phyloP scores from a whole-genome alignment of 306 rosid species.

The Sphenostylis stenocarpa region DNA sequence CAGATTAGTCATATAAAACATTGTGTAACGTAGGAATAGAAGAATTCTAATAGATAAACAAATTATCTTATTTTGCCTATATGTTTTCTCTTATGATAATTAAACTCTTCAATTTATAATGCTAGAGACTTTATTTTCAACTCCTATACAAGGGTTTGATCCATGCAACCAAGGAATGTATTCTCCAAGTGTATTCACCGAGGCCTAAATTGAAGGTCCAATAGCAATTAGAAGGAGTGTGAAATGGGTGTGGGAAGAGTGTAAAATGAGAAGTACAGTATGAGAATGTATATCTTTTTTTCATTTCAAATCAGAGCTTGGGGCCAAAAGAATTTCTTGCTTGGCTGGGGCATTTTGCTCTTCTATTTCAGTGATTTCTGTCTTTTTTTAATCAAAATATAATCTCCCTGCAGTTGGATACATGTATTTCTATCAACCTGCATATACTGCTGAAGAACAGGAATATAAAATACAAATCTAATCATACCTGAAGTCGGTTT shows the following conservation, averaged over 20 bases:
- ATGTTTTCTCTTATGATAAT: neutral
- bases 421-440: neutral
- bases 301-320: neutral
- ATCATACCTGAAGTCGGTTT: slow-evolving; percentile 95
- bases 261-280: neutral
- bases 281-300: neutral
- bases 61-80: neutral
- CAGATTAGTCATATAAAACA: slow-evolving; percentile 2
- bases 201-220: neutral
- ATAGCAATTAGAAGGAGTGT: slow-evolving; percentile 1
- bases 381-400: neutral
- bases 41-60: slow-evolving; percentile 1
- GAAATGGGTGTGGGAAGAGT: neutral
- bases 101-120: neutral
- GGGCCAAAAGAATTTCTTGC: neutral
- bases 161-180: neutral
- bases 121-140: slow-evolving; percentile 3
- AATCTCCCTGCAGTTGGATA: neutral
- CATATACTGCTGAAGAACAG: slow-evolving; percentile 31
- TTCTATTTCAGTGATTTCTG: neutral
- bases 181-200: neutral
- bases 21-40: neutral
- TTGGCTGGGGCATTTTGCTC: neutral
- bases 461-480: slow-evolving; percentile 8
- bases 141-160: neutral